Base-by-base conservation (phyloP, 306 rosid genomes). In the Canavalia gladiata region DNA sequence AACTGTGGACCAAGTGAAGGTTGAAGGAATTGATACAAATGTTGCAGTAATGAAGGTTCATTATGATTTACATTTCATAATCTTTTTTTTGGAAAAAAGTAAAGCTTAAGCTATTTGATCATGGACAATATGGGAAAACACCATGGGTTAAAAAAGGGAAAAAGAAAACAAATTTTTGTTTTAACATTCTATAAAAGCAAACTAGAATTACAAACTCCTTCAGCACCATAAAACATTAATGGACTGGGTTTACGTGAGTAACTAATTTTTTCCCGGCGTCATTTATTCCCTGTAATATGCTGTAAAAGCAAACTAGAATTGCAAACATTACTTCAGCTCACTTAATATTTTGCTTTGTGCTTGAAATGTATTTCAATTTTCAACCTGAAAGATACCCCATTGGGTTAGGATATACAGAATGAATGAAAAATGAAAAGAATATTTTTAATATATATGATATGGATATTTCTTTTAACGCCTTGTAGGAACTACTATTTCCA, bases 11-110 rank as follows among this genome's bases (percentile, higher is more conserved):
- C 90, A 86, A 79, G 94, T 95, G 86, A 95, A 93, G 90, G 97
- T 95, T 81, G 99, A 93, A 80, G 98, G 99, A 62, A 91, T 95
- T 73, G 99, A 93, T 82, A 93, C 97, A 74, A 95, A 95, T 88
- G 75, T 91, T 78, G 98, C 98, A 78, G 90, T 93, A 52, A 95
- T 95, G 99, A 91, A 95, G 99, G 99, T 95, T 31, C 78, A 51
- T 56, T 74, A 35, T 81, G 64, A 85, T 78, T 77, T 78, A 67
- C 57, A 62, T 67, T 71, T 58, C 78, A 9, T 79, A 77, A n/a
- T 76, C 3, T 64, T 39, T 37, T 37, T 39, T 83, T 71, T 37
- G 8, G 1, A 52, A 74, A 74, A 76, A 82, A 34, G 10, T 34
- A 77, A 75, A 56, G 62, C 33, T 50, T 41, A 51, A 39, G 39